Evolutionary conservation across 75 land plant genomes (phyloP).

Genomic region (Pinus albicaulis): DNA sequence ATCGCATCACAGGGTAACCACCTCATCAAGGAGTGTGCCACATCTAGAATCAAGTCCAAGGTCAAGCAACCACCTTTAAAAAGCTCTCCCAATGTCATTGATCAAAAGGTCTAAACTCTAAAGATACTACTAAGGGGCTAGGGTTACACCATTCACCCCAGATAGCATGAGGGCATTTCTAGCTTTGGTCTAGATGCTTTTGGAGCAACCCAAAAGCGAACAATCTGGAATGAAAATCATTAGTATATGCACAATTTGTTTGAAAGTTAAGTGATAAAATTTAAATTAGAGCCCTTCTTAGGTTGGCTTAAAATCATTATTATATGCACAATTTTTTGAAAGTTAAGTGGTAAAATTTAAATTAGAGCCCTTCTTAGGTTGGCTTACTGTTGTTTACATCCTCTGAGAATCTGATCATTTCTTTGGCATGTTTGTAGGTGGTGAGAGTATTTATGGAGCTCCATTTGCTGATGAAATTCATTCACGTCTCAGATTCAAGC

Average conservation of each 20-base stretch:
- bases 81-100: too few relatives aligned
- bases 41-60: too few relatives aligned
- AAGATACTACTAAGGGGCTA: too few relatives aligned
- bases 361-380: background rate
- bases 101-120: too few relatives aligned
- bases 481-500: conserved; percentile 83
- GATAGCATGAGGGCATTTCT: too few relatives aligned
- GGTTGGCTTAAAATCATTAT: background rate
- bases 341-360: background rate
- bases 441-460: conserved; percentile 91
- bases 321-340: background rate
- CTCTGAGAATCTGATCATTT: background rate
- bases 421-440: conserved; percentile 51
- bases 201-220: too few relatives aligned
- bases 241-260: background rate
- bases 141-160: too few relatives aligned
- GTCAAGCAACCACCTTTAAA: too few relatives aligned
- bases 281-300: background rate
- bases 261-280: background rate
- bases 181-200: too few relatives aligned
- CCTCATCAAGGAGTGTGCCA: too few relatives aligned
- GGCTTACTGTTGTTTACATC: background rate
- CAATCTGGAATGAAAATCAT: background rate
- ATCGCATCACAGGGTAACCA: too few relatives aligned
- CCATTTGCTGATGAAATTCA: conserved; percentile 90